A percentile compares a stretch with the other conserved stretches of the same genome.
Evolutionary conservation across 768 basidiomycete species (phyloP).

Genomic region (Leucocoprinus leucothites): DNA sequence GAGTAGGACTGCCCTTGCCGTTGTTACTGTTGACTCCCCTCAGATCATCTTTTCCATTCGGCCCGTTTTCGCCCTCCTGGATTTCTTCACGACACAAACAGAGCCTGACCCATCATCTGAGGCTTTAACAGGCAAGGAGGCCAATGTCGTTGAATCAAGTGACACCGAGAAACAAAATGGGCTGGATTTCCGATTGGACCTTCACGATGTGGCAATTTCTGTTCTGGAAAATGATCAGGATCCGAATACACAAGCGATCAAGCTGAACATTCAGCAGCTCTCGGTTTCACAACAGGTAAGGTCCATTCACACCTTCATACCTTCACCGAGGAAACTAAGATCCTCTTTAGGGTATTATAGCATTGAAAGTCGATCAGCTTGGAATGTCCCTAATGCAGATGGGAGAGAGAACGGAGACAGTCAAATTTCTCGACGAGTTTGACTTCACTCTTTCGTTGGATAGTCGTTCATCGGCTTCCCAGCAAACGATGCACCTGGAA

Average conservation of each 20-base stretch:
- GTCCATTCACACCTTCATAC: background rate
- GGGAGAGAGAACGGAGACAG: conserved; percentile 78
- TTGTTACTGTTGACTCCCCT: conserved; percentile 90
- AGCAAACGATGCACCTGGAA: conserved; percentile 82
- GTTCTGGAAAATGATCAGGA: conserved; percentile 85
- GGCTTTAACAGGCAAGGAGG: conserved; percentile 1
- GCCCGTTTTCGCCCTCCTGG: conserved; percentile 83
- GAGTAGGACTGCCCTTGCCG: conserved; percentile 58
- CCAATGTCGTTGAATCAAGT: background rate
- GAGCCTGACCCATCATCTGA: background rate
- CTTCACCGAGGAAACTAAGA: conserved; percentile 6
- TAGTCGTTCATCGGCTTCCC: conserved; percentile 64
- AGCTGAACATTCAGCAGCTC: conserved; percentile 78
- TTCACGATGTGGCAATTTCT: conserved; percentile 86
- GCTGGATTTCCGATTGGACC: conserved; percentile 75
- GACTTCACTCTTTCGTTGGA: conserved; percentile 88
- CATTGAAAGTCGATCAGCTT: conserved; percentile 73
- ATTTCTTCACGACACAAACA: conserved; percentile 65
- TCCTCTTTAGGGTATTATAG: conserved; percentile 62
- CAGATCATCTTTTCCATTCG: conserved; percentile 90
- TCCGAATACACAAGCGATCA: conserved; percentile 80
- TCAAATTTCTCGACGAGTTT: conserved; percentile 90
- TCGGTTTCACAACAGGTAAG: conserved; percentile 88
- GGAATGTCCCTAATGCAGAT: conserved; percentile 95
- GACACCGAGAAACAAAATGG: conserved; percentile 8